These are phyloP conservation scores for Poteriospumella lacustris DNA, from an alignment of 108 stramenopile genomes.

Conservation along the genomic window DNA sequence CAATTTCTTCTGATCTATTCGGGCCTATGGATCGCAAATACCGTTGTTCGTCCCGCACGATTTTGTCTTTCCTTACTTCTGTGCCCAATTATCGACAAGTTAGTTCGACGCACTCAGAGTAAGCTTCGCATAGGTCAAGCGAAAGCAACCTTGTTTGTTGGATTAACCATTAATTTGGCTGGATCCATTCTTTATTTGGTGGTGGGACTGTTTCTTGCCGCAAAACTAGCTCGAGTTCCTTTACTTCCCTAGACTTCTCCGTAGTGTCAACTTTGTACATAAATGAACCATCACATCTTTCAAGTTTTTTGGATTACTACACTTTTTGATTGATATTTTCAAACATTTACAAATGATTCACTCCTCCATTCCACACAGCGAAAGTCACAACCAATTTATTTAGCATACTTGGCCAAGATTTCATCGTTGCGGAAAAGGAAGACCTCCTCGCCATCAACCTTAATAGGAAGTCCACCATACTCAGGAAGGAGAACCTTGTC, in stretches of 20 bases:
- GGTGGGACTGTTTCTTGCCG: not conserved
- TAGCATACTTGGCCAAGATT: conserved; percentile 10
- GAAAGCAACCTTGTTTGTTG: not conserved
- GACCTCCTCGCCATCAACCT: conserved; percentile 21
- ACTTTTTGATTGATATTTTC: no score
- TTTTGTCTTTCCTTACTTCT: not conserved
- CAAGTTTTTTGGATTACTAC: no score
- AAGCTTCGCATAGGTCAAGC: no score
- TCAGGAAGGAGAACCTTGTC: conserved; percentile 38
- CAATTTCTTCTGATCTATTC: conserved; percentile 75
- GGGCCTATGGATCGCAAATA: conserved; percentile 71
- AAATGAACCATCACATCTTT: no score
- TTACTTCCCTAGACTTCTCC: conserved; percentile 1
- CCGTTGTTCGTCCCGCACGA: conserved; percentile 64
- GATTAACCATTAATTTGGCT: not conserved
- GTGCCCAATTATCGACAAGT: not conserved
- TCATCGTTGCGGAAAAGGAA: conserved; percentile 29
- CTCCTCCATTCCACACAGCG: no score
- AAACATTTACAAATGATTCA: no score
- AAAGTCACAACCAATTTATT: no score
- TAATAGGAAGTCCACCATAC: conserved; percentile 24
- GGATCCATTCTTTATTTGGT: not conserved
- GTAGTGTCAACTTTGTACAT: no score
- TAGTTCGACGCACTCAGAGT: not conserved
- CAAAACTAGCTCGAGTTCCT: not conserved